Evolutionary conservation across 2,329 filamentous ascomycete genomes (phyloP), one percentile per base, ranked within the genome.

Genomic region (Raffaelea ambrosiae): DNA sequence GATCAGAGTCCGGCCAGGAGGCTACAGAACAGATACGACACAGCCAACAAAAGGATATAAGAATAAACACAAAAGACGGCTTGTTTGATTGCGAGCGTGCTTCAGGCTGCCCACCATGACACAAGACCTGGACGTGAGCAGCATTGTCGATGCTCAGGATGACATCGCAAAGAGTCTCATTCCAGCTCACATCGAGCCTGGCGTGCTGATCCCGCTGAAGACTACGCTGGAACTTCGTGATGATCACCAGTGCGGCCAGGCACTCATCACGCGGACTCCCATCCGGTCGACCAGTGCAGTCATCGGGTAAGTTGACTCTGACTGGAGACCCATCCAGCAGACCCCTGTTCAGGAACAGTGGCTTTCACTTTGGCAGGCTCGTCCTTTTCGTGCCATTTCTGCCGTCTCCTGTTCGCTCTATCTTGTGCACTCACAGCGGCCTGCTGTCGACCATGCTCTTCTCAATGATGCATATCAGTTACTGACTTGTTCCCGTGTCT

Each of bases 271-370:
- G 44, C 76, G 84, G 58, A 77, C 86, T 47, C 86, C 86, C 42
- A 78, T 81, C 53, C 86, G 82, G 64, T 74, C 76, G 57, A 84
- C 86, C 55, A 88, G 85, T 63, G 73, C 76, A 54, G 76, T 88
- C 59, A 77, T 93, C 60, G 81, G 76, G 86, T 89, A 68, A 63
- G 79, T 72, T n/a, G n/a, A n/a, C n/a, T n/a, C n/a, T n/a, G n/a
- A n/a, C n/a, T n/a, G n/a, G n/a, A n/a, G n/a, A n/a, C n/a, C n/a
- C n/a, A n/a, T n/a, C n/a, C n/a, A n/a, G n/a, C n/a, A n/a, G n/a
- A n/a, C n/a, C n/a, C n/a, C n/a, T n/a, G n/a, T n/a, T n/a, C n/a
- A n/a, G n/a, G n/a, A n/a, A n/a, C n/a, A n/a, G n/a, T 16, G 9
- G 31, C 31, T 33, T 33, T 9, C 31, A n/a, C 18, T n/a, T 21